A percentile compares a stretch with the other conserved stretches of the same genome.
Evolutionary conservation across 371 early-diverging fungal species (phyloP).

Genomic region (Saksenaea oblongispora): DNA sequence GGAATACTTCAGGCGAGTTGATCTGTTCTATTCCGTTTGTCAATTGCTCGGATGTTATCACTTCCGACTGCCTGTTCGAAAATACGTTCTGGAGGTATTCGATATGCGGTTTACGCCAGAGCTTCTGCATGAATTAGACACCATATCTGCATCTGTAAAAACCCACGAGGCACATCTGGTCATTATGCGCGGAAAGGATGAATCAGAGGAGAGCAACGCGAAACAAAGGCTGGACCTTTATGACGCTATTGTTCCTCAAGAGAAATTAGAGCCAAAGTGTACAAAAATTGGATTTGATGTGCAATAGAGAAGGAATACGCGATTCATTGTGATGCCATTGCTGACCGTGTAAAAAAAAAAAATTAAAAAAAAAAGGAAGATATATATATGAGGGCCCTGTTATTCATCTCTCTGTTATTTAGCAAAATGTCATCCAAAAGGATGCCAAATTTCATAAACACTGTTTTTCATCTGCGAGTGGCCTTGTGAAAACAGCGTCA

Average conservation of each 20-base stretch:
- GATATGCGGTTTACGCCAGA: slow-evolving; percentile 62
- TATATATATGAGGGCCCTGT: too few species aligned
- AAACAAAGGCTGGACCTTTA: slow-evolving; percentile 5
- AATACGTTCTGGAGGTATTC: slow-evolving; percentile 81
- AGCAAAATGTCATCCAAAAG: too few species aligned
- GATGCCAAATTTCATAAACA: too few species aligned
- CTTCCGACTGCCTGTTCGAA: slow-evolving; percentile 73
- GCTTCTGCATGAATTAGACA: slow-evolving; percentile 37
- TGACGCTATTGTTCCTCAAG: slow-evolving; percentile 16
- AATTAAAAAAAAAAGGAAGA: too few species aligned
- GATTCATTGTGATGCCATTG: not conserved
- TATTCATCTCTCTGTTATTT: too few species aligned
- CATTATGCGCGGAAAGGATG: not conserved
- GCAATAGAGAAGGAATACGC: not conserved
- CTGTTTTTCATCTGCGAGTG: too few species aligned
- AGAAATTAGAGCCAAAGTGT: slow-evolving; percentile 22
- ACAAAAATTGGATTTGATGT: slow-evolving; percentile 16
- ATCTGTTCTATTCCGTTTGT: slow-evolving; percentile 66
- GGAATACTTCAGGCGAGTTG: slow-evolving; percentile 54
- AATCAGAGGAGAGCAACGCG: not conserved
- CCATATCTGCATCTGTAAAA: slow-evolving; percentile 11
- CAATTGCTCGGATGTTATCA: slow-evolving; percentile 70
- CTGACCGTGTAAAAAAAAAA: too few species aligned
- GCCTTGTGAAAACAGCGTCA: too few species aligned
- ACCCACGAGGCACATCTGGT: not conserved